A percentile compares a stretch with the other conserved stretches of the same genome.
phyloP scores from a whole-genome alignment of 768 basidiomycete species.

The Amanita phalloides region DNA sequence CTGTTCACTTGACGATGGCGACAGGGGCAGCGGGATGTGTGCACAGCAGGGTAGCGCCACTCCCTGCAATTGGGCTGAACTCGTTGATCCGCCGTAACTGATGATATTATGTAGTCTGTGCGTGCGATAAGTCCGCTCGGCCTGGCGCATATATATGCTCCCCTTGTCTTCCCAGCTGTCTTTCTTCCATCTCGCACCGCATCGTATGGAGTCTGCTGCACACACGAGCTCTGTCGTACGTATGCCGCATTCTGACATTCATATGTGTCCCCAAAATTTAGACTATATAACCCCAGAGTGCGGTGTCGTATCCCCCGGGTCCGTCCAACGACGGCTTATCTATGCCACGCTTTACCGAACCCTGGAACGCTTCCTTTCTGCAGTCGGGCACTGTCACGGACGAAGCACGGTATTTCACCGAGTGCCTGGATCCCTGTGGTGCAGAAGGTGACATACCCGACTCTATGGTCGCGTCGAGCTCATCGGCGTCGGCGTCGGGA shows the following conservation, averaged over 20 bases:
- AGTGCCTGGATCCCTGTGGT: not conserved
- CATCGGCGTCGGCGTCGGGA: not conserved
- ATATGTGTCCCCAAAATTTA: no score
- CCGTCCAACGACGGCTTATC: no score
- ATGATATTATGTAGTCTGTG: not conserved
- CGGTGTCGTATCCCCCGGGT: not conserved
- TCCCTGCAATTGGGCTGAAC: not conserved
- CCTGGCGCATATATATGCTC: not conserved
- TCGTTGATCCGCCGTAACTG: not conserved
- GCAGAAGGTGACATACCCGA: not conserved
- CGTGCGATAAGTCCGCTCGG: constrained; percentile 1
- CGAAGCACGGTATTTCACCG: not conserved
- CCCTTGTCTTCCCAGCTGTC: not conserved
- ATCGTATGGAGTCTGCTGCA: not conserved
- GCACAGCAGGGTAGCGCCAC: not conserved
- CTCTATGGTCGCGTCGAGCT: not conserved
- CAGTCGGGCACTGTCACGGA: not conserved
- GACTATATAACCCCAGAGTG: not conserved
- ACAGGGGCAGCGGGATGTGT: not conserved
- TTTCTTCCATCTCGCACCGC: not conserved
- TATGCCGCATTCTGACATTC: not conserved
- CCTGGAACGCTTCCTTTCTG: not conserved
- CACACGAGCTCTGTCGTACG: not conserved
- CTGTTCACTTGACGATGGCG: not conserved
- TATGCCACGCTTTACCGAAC: no score